Conservation (phyloP, 306 rosid species). For the Rubus parviflorus region DNA sequence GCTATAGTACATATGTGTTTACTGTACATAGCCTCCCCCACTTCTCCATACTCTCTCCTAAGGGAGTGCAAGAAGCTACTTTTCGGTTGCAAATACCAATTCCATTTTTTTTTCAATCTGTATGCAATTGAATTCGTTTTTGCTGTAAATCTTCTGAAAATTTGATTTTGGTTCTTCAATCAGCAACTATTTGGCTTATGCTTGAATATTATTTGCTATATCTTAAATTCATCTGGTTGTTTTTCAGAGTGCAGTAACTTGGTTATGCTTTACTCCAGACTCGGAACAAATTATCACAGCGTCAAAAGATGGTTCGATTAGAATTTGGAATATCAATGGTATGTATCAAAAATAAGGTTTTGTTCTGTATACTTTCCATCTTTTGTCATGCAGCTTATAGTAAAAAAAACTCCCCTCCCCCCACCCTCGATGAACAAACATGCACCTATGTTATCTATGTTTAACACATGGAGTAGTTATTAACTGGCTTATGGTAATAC, state of each 20-base stretch:
- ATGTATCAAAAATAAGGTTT: constrained; percentile 21
- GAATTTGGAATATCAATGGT: constrained; percentile 99
- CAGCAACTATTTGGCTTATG: constrained; percentile 10
- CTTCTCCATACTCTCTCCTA: not conserved
- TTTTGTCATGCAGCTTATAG: constrained; percentile 1
- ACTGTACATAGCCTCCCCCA: not conserved
- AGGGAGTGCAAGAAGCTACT: not conserved
- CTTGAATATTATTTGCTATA: constrained; percentile 11
- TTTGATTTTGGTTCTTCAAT: not conserved
- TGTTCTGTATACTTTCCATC: constrained; percentile 7
- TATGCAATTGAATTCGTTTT: not conserved
- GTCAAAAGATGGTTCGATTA: constrained; percentile 88
- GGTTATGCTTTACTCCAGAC: constrained; percentile 90
- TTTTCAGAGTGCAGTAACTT: constrained; percentile 94
- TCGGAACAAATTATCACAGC: constrained; percentile 92
- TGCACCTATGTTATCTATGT: not conserved
- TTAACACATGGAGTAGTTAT: not conserved
- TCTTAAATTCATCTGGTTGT: constrained; percentile 11
- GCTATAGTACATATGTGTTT: not conserved
- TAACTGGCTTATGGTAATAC: not conserved
- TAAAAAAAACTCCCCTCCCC: not conserved
- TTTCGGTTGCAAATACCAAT: not conserved
- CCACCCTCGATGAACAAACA: not conserved
- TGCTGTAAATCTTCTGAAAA: not conserved
- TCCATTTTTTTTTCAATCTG: not conserved